Evolutionary conservation across 345 rosid genomes (phyloP), one percentile per base, ranked within the genome.

Genomic region (Citrus medica): DNA sequence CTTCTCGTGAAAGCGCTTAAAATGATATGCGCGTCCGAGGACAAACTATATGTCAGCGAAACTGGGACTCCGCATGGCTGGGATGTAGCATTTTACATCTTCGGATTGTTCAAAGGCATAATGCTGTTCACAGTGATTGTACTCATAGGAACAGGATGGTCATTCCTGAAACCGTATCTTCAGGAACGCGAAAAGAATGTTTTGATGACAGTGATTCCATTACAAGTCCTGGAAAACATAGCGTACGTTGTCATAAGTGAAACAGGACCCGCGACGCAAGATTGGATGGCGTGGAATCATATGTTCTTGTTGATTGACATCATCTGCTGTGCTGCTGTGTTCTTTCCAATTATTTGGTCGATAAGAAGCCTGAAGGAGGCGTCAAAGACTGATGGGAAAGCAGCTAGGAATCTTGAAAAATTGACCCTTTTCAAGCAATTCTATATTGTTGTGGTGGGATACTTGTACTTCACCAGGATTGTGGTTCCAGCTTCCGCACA

Each of bases 41-140:
- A 86, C 79, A 79, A 79, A 67, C 38, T 77, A 16, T 85, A 71
- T 28, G 88, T 87, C 0, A 48, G 80, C 62, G 82, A 58, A 70
- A 85, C 90, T 0, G 93, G 93, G 1, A 86, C 87, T 13, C 90
- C 91, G 0, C 93, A 90, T 17, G 93, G 93, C 8, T 86, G 93
- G 93, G 93, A 90, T 38, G 77, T 88, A 0, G 88, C 88, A 0
- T 90, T 90, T 61, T 88, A 90, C 85, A 35, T 84, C 21, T 90
- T 90, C 58, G 88, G 90, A 62, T 85, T 90, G 75, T 74, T 90
- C 46, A 90, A 90, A 76, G 93, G 93, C 13, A 86, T 83, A 65
- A 86, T 85, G 91, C 30, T 90, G 5, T 90, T 90, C 76, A 84
- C 86, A 2, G 90, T 90, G 12, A 90, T 90, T 28, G 71, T 81